Evolutionary conservation across 371 early-diverging fungal species (phyloP), one percentile per base, ranked within the genome.

Genomic region (Mucor piriformis): DNA sequence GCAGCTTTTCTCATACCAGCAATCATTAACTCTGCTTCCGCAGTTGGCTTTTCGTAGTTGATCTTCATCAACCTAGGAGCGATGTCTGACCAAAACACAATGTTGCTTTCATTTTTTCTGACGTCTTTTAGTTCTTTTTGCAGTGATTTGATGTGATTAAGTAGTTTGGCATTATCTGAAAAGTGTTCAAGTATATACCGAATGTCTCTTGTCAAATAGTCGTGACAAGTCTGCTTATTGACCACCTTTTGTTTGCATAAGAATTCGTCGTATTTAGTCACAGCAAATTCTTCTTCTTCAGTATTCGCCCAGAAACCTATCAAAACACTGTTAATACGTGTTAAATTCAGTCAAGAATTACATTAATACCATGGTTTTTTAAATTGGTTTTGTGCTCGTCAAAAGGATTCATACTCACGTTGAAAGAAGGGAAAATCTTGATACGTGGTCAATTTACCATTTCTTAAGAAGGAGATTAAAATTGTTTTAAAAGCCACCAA

Each of bases 161-260:
- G 35, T 35, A 51, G 37, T 51, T 34, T 35, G 35, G 20, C 51
- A 51, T 51, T 51, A 35, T 51, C 51, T 51, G 33, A 35, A 51
- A 51, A 51, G 37, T 51, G 51, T 21, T 51, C 37, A 51, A 51
- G 42, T 27, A 43, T 44, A 54, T 54, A 54, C 44, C 44, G 44
- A 43, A 54, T 54, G 54, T 44, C 54, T 54, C 44, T 18, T 44
- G 54, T 33, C 54, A 54, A 54, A 54, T 54, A 54, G 44, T 54
- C 54, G 44, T 54, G 44, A 54, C 54, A 54, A 29, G 54, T 42
- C 54, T 54, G 44, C 33, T 43, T 54, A 54, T 54, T 54, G 44
- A 43, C 44, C 44, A 54, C 54, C 32, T 43, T 54, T 54, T 54
- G 42, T 44, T 44, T 54, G 44, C 54, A 54, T 44, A 54, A 54